Evolutionary conservation across 257 asterid genomes (phyloP).

Genomic region (Solanum arcanum): DNA sequence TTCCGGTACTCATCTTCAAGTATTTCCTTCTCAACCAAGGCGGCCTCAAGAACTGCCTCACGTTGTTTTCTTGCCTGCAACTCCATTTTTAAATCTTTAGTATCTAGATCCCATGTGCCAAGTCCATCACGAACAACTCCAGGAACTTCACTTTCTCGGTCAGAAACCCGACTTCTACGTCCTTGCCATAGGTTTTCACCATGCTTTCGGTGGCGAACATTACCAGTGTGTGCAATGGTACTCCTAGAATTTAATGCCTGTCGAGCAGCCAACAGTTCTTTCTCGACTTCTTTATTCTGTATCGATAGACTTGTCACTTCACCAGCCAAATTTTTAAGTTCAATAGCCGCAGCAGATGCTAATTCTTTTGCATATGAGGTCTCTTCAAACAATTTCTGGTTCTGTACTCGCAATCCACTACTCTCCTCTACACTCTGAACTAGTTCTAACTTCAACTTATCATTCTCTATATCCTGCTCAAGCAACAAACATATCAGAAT

Average conservation of each 20-base stretch:
- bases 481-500: conserved; percentile 1
- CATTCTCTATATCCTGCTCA: conserved; percentile 80
- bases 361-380: conserved; percentile 94
- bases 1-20: conserved; percentile 71
- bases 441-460: conserved; percentile 63
- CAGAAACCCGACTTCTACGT: conserved; percentile 55
- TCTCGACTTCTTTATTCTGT: conserved; percentile 70
- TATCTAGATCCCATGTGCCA: conserved; percentile 66
- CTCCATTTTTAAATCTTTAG: conserved; percentile 73
- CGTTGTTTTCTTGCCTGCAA: conserved; percentile 82
- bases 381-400: conserved; percentile 84
- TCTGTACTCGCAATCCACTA: conserved; percentile 73
- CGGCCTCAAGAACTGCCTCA: conserved; percentile 78
- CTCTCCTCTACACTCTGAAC: conserved; percentile 75
- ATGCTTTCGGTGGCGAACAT: conserved; percentile 44
- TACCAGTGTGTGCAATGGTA: conserved; percentile 26
- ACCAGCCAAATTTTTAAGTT: conserved; percentile 77
- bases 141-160: conserved; percentile 38
- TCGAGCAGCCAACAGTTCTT: conserved; percentile 60
- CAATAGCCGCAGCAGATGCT: conserved; percentile 98
- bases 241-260: conserved; percentile 44
- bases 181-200: conserved; percentile 39
- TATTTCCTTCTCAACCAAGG: conserved; percentile 80
- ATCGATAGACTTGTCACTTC: conserved; percentile 89
- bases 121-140: conserved; percentile 55